Evolutionary conservation across 371 early-diverging fungal species (phyloP), one percentile per base, ranked within the genome.

Genomic region (Nosema muscidifuracis): DNA sequence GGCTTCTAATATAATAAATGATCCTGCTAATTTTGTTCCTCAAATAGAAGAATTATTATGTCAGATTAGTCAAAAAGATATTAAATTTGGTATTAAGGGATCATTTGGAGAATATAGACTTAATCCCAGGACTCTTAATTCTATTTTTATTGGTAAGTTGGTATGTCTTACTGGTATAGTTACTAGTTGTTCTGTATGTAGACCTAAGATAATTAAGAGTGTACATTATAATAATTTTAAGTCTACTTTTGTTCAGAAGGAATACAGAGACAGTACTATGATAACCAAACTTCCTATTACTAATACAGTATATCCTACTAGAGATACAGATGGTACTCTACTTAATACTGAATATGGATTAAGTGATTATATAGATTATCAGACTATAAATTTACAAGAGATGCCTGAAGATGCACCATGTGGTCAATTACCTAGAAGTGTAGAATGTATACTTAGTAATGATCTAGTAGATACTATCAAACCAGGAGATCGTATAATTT

Each of bases 371-470:
- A 84, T 90, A 15, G 94, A 97, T 84, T 91, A 91, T 77, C 97
- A 99, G 83, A 91, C 90, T 1, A 85, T 94, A 68, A 89, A 87
- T 65, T 85, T 97, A 44, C 98, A 99, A 84, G 99, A 99, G 85
- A 96, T 97, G 95, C 97, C 97, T 0, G 99, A 99, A 83, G 88
- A 93, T 40, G 90, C 97, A 1, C 96, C 95, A 18, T 89, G 95
- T 16, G 97, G 98, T 26, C 92, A 92, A 53, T 84, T 99, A 65
- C 97, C 97, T 42, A 88, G 97, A 10, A 91, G 93, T 16, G 86
- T 97, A 20, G 95, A 95, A 82, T 87, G 95, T n/a, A 86, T 97
- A 47, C 81, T 97, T 63, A 91, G 94, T 71, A 92, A 92, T 78
- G 97, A 97, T 84, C 83, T 99, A 47, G 97, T 94, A 0, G 98